A percentile compares a stretch with the other conserved stretches of the same genome.
phyloP scores from a whole-genome alignment of 805 yeast genomes.

The Barnettozyma salicaria region DNA sequence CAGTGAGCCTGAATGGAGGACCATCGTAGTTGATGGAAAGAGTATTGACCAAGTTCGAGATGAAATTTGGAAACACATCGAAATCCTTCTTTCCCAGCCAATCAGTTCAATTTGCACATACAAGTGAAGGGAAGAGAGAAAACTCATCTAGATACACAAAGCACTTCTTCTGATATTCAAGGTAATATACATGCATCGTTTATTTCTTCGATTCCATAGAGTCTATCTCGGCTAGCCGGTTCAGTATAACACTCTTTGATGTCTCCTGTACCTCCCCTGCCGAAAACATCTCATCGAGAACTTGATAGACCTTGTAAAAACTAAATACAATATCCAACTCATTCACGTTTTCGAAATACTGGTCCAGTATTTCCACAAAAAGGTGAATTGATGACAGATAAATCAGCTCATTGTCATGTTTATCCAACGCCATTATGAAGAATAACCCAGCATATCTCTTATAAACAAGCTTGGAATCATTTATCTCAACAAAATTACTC shows the following conservation, averaged over 20 bases:
- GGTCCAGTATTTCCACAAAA: constrained; percentile 82
- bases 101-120: not conserved
- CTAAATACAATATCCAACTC: constrained; percentile 86
- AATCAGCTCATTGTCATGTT: constrained; percentile 74
- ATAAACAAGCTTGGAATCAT: constrained; percentile 64
- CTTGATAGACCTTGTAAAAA: constrained; percentile 75
- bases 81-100: constrained; percentile 7
- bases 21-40: constrained; percentile 56
- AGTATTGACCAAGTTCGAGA: constrained; percentile 48
- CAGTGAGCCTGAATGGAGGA: constrained; percentile 33
- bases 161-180: too few relatives aligned
- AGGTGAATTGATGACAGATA: constrained; percentile 81
- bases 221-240: constrained; percentile 60
- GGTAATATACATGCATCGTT: not conserved
- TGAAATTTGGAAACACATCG: constrained; percentile 37
- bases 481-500: constrained; percentile 70
- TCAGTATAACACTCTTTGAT: constrained; percentile 60
- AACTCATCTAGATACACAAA: too few relatives aligned
- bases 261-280: constrained; percentile 92
- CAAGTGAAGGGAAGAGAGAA: not conserved
- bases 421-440: constrained; percentile 78
- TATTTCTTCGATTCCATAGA: constrained; percentile 39
- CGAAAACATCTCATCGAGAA: constrained; percentile 79
- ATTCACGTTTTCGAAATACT: constrained; percentile 84
- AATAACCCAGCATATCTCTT: constrained; percentile 88